Evolutionary conservation across 192 early-diverging fungal species (phyloP), one percentile per base, ranked within the genome.

Genomic region (Podila epicladia): DNA sequence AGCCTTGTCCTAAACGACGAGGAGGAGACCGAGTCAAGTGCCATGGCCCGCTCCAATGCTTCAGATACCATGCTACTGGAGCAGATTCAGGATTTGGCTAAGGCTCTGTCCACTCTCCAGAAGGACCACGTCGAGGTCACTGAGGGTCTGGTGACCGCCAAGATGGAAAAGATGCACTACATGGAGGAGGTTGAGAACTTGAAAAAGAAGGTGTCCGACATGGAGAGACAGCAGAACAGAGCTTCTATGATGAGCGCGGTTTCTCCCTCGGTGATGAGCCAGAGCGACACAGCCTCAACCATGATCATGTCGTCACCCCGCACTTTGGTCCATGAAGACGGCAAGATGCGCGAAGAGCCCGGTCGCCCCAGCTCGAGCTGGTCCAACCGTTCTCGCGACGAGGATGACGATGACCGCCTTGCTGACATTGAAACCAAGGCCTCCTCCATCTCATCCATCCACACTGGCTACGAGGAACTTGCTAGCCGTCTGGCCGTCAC

Each of bases 111-210:
- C 33, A 74, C 82, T 9, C 78, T 92, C 9, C 93, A 94, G 67
- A 86, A 87, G 59, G 94, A 94, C 59, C 92, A 95, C 64, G 83
- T 89, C 9, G 80, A 88, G 19, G 73, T 93, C 5, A 91, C 89
- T 19, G 92, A 93, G 58, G 72, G 83, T 28, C 73, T 90, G 11
- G 82, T 95, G 17, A 76, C 72, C n/a, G 64, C 75, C 32, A 86
- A 91, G 69, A 82, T 92, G 77, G 85, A 84, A 53, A 85, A 84
- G 67, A 82, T 87, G 67, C 85, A 89, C 66, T 59, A 85, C 9
- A 60, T 83, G 64, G 85, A 82, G 9, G 86, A 89, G 60, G 63
- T 85, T 41, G 85, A 94, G 24, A 74, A 83, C 49, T 82, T 94
- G 19, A 90, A 87, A 15, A 84, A 62, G 41, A 79, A 73, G 32